phyloP scores from a whole-genome alignment of 148 eudicot genomes.

The Nyssa sinensis region DNA sequence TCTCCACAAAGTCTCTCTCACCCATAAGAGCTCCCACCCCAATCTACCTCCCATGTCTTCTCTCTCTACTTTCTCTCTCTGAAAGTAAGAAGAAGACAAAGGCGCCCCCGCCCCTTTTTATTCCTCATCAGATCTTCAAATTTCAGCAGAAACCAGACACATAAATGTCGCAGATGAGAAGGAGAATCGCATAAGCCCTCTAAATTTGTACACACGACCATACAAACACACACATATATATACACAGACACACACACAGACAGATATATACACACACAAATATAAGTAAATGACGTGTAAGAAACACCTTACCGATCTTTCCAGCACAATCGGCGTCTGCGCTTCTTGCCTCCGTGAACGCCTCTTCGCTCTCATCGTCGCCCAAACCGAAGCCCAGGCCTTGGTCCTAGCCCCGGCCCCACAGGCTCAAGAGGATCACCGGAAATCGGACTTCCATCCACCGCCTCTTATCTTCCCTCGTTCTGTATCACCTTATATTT shows the following conservation, averaged over 20 bases:
- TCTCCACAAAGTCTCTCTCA: neutral
- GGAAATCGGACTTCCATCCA: constrained; percentile 22
- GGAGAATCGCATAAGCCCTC: neutral
- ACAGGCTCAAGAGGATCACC: constrained; percentile 21
- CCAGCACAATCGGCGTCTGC: constrained; percentile 71
- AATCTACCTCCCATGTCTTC: neutral
- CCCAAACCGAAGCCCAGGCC: constrained; percentile 33
- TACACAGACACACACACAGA: neutral
- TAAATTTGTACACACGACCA: neutral
- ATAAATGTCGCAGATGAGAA: neutral
- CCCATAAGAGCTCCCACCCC: neutral
- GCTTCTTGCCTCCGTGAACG: constrained; percentile 79
- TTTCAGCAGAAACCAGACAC: neutral
- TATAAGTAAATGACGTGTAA: constrained; percentile 63
- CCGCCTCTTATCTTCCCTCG: constrained; percentile 56
- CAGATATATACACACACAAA: neutral
- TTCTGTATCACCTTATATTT: constrained; percentile 66
- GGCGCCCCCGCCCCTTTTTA: neutral
- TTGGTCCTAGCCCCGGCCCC: constrained; percentile 7
- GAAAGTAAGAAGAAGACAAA: neutral
- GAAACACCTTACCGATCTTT: constrained; percentile 56
- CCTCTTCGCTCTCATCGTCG: constrained; percentile 39
- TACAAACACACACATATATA: neutral
- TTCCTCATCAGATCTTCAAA: constrained; percentile 9
- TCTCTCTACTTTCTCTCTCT: constrained; percentile 3